A percentile compares a stretch with the other conserved stretches of the same genome.
phyloP scores from a whole-genome alignment of 163 green algal species.

The Trebouxia gelatinosa region DNA sequence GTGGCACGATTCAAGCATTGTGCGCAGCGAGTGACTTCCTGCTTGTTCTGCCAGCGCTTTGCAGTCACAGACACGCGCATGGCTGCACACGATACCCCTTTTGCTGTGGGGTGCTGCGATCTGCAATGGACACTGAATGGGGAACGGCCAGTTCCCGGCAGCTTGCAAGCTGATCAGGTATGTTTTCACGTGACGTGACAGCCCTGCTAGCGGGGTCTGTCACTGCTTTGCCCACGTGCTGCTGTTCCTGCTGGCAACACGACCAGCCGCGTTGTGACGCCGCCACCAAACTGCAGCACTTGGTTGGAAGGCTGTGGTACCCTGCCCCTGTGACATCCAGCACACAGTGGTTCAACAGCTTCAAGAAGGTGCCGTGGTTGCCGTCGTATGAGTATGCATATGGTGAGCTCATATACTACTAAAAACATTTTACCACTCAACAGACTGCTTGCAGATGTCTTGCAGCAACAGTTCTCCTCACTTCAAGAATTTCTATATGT shows the following conservation, averaged over 20 bases:
- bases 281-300: background rate
- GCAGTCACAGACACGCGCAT: too few relatives aligned
- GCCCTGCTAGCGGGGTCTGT: background rate
- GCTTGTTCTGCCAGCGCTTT: too few relatives aligned
- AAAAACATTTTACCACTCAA: too few relatives aligned
- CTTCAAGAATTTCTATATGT: background rate
- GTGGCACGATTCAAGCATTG: too few relatives aligned
- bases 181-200: background rate
- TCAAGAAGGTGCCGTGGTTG: background rate
- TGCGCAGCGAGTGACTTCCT: too few relatives aligned
- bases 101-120: slow-evolving; percentile 5
- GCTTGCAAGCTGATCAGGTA: background rate
- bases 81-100: background rate
- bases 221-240: background rate
- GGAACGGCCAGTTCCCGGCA: background rate
- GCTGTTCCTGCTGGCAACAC: background rate
- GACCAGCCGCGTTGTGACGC: too few relatives aligned
- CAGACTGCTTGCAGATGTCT: background rate
- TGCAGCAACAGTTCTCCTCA: background rate
- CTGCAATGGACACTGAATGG: background rate
- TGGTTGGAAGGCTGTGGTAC: slow-evolving; percentile 12
- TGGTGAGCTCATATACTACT: too few relatives aligned
- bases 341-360: background rate
- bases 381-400: slow-evolving; percentile 18
- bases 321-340: background rate